Conservation (phyloP, 352 stramenopile genomes). For the Phytophthora aleatoria region DNA sequence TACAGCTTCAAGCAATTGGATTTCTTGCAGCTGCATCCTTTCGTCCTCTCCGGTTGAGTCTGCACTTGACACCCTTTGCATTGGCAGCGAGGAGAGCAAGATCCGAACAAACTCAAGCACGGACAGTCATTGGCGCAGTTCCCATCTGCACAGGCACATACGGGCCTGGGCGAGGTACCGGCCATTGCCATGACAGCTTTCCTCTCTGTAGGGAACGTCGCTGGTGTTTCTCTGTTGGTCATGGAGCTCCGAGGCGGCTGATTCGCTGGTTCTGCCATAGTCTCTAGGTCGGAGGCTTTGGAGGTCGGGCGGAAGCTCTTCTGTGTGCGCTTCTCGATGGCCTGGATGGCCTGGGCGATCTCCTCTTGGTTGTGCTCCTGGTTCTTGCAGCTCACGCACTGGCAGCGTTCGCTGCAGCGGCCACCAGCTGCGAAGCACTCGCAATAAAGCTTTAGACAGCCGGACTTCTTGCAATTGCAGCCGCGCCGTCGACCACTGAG, state of each 20-base stretch:
- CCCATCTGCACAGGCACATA: conserved; percentile 46
- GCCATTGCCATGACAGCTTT: conserved; percentile 29
- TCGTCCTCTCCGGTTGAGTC: conserved; percentile 45
- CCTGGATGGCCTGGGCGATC: conserved; percentile 58
- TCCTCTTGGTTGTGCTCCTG: conserved; percentile 58
- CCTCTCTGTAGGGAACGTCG: conserved; percentile 23
- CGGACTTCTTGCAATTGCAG: conserved; percentile 97
- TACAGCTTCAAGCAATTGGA: conserved; percentile 97
- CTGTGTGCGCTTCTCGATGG: conserved; percentile 58
- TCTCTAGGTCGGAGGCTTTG: conserved; percentile 15
- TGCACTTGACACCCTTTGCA: conserved; percentile 53
- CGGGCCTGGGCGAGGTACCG: conserved; percentile 10
- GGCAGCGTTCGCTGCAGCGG: conserved; percentile 65
- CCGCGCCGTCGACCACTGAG: conserved; percentile 40
- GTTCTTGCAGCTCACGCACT: conserved; percentile 84
- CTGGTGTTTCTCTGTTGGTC: conserved; percentile 1
- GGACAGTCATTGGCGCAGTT: conserved; percentile 49
- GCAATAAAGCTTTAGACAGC: conserved; percentile 95
- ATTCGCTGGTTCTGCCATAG: conserved; percentile 1
- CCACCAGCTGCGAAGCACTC: conserved; percentile 70
- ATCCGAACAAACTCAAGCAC: conserved; percentile 48
- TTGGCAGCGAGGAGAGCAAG: conserved; percentile 39
- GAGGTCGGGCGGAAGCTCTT: conserved; percentile 44
- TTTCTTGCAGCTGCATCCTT: conserved; percentile 96
- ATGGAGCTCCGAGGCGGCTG: neutral